These are phyloP conservation scores for Turnera subulata DNA, from an alignment of 345 rosid genomes.

Conservation along the genomic window DNA sequence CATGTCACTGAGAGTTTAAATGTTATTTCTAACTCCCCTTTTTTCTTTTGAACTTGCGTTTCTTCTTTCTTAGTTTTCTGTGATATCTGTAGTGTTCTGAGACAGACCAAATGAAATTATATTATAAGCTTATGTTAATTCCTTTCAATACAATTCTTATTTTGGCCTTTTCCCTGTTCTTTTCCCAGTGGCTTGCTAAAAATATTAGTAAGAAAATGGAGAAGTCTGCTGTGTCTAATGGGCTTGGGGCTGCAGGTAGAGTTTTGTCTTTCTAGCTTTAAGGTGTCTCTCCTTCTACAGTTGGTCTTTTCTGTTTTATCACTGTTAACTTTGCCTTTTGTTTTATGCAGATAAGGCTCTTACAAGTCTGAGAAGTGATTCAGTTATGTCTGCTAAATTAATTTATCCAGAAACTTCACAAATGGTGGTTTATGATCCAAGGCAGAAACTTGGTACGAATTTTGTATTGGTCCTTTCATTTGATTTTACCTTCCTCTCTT, in stretches of 20 bases:
- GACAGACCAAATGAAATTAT: too few relatives aligned
- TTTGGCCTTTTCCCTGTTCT: conserved; percentile 1
- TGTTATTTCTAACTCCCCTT: not conserved
- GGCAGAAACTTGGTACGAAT: conserved; percentile 62
- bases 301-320: conserved; percentile 2
- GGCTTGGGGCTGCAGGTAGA: conserved; percentile 44
- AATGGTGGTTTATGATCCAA: conserved; percentile 67
- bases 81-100: not conserved
- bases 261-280: too few relatives aligned
- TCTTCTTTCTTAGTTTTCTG: not conserved
- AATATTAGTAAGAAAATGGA: conserved; percentile 67
- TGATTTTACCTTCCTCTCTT: too few relatives aligned
- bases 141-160: not conserved
- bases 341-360: conserved; percentile 31
- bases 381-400: conserved; percentile 43
- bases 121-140: not conserved
- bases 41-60: not conserved
- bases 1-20: too few relatives aligned
- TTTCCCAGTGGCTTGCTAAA: conserved; percentile 65
- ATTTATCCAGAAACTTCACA: conserved; percentile 64
- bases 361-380: conserved; percentile 33
- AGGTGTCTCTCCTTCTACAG: conserved; percentile 6
- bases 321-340: conserved; percentile 10
- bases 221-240: conserved; percentile 46
- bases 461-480: not conserved